phyloP scores from a whole-genome alignment of 2,329 filamentous ascomycete genomes.

The Diaporthe sp. region DNA sequence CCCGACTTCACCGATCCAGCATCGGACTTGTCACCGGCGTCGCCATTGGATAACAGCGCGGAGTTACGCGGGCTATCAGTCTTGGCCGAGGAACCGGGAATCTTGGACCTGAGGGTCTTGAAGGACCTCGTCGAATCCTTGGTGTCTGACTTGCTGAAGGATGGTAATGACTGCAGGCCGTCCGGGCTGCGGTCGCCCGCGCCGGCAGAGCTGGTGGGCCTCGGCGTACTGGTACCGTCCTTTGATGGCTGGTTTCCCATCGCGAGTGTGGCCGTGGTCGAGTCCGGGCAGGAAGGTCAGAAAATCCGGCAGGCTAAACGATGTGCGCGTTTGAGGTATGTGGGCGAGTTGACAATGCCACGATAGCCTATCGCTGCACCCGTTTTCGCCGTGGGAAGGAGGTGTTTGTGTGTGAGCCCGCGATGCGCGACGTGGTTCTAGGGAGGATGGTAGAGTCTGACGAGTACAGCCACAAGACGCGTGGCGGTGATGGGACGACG shows the following conservation, averaged over 20 bases:
- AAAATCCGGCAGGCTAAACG: constrained; percentile 46
- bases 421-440: constrained; percentile 52
- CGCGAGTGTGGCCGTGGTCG: constrained; percentile 40
- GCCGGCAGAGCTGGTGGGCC: constrained; percentile 59
- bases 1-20: constrained; percentile 80
- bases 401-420: constrained; percentile 41
- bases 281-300: constrained; percentile 40
- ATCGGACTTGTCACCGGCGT: constrained; percentile 76
- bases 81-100: constrained; percentile 75
- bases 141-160: constrained; percentile 92
- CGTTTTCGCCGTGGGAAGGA: constrained; percentile 46
- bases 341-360: constrained; percentile 48
- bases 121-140: constrained; percentile 92
- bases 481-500: constrained; percentile 58
- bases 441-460: constrained; percentile 66
- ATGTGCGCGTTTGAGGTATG: constrained; percentile 51
- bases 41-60: constrained; percentile 72
- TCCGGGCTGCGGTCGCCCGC: constrained; percentile 60
- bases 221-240: constrained; percentile 64
- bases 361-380: constrained; percentile 53
- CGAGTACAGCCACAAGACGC: constrained; percentile 61
- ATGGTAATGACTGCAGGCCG: constrained; percentile 86
- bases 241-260: constrained; percentile 86
- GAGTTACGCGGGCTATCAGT: constrained; percentile 87
- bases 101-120: constrained; percentile 88